These are phyloP conservation scores for Pelargonium nanum DNA, from an alignment of 345 rosid species.

Conservation along the genomic window DNA sequence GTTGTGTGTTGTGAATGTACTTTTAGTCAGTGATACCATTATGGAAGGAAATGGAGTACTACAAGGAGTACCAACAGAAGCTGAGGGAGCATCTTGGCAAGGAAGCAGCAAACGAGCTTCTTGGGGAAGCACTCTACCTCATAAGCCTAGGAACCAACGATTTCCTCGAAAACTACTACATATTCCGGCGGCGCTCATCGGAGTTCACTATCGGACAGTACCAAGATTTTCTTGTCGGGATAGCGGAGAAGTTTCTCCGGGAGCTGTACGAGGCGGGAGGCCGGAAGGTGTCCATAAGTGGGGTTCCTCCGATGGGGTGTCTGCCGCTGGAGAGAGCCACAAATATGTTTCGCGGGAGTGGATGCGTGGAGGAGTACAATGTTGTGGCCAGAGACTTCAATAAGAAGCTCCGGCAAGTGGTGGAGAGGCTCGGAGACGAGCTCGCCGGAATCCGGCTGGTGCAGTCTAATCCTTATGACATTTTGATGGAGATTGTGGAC, in stretches of 20 bases:
- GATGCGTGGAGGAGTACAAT: slow-evolving; percentile 14
- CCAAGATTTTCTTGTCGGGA: slow-evolving; percentile 37
- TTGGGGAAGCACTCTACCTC: slow-evolving; percentile 34
- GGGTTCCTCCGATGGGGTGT: slow-evolving; percentile 20
- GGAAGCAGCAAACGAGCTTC: slow-evolving; percentile 16
- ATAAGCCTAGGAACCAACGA: slow-evolving; percentile 58
- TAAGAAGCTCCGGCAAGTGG: slow-evolving; percentile 5
- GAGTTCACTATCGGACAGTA: slow-evolving; percentile 34
- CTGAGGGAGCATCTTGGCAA: slow-evolving; percentile 32
- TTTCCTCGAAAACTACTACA: slow-evolving; percentile 53
- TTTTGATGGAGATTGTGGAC: slow-evolving; percentile 14
- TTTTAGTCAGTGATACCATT: slow-evolving; percentile 47
- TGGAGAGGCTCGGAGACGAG: slow-evolving; percentile 1
- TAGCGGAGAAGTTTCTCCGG: slow-evolving; percentile 22
- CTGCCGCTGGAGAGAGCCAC: slow-evolving; percentile 19
- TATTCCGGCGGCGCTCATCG: slow-evolving; percentile 27
- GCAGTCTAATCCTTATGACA: slow-evolving; percentile 13
- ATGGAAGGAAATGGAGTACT: slow-evolving; percentile 50
- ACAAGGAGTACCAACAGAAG: slow-evolving; percentile 37
- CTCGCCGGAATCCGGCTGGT: slow-evolving; percentile 7
- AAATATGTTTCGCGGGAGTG: slow-evolving; percentile 10
- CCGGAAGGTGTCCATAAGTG: slow-evolving; percentile 10
- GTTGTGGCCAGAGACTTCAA: slow-evolving; percentile 19
- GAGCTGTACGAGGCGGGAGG: slow-evolving; percentile 25
- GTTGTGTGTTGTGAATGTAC: too few relatives aligned